Conservation (phyloP, 1,284 basidiomycete species). For the Ganoderma resinaceum region DNA sequence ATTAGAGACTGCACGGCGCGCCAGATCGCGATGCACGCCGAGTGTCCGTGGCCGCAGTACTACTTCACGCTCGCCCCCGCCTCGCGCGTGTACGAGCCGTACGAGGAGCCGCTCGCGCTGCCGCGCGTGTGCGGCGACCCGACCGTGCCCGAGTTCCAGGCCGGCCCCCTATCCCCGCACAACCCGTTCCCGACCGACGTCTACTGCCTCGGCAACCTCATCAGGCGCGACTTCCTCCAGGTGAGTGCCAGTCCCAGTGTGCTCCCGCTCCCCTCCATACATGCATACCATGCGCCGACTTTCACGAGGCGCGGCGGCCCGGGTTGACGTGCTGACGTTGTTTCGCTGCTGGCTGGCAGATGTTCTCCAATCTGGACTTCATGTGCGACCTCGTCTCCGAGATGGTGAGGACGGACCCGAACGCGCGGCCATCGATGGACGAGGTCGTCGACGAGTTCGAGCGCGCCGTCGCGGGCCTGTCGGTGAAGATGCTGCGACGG, state of each 20-base stretch:
- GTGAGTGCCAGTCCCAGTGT: conserved; percentile 16
- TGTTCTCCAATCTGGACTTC: conserved; percentile 17
- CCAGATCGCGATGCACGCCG: conserved; percentile 31
- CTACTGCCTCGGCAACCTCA: conserved; percentile 35
- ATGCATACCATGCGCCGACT: no score
- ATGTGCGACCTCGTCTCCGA: conserved; percentile 6
- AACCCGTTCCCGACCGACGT: conserved; percentile 35
- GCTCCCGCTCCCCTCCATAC: background rate
- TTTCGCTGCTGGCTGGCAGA: background rate
- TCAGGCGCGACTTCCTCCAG: conserved; percentile 30
- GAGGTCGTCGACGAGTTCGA: conserved; percentile 11
- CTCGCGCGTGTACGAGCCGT: conserved; percentile 36
- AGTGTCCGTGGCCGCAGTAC: conserved; percentile 40
- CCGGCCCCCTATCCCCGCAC: conserved; percentile 9
- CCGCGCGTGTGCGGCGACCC: conserved; percentile 22
- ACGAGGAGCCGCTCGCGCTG: conserved; percentile 8
- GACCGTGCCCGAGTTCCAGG: conserved; percentile 24
- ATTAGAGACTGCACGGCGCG: conserved; percentile 11
- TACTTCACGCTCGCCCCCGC: conserved; percentile 45
- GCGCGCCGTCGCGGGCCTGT: background rate
- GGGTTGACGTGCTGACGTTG: no score
- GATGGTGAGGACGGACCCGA: conserved; percentile 11
- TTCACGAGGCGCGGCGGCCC: no score
- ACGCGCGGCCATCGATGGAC: conserved; percentile 16
- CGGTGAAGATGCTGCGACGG: conserved; percentile 1